Evolutionary conservation across 768 basidiomycete species (phyloP).

Genomic region (Suillus alpinus): DNA sequence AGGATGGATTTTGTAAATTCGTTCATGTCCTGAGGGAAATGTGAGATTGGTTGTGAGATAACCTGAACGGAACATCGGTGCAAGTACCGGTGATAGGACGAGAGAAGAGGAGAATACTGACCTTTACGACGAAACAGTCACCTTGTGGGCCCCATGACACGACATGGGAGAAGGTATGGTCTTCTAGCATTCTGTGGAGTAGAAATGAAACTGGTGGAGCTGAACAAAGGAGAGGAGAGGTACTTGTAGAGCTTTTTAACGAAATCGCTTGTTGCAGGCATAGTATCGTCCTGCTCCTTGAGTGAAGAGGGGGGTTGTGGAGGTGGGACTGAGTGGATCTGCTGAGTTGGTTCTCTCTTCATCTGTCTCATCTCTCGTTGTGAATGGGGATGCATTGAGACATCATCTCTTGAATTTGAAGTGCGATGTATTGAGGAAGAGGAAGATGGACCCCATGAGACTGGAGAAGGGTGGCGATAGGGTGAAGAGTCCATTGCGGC

Average conservation of each 20-base stretch:
- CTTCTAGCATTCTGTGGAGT: conserved; percentile 80
- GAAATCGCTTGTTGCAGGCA: conserved; percentile 90
- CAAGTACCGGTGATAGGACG: not conserved
- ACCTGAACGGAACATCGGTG: conserved; percentile 3
- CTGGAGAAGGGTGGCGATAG: conserved; percentile 23
- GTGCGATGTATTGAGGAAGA: conserved; percentile 28
- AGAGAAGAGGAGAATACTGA: conserved; percentile 14
- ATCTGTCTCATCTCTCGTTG: conserved; percentile 24
- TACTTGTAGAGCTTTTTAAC: conserved; percentile 94
- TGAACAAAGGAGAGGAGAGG: conserved; percentile 15
- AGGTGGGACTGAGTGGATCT: conserved; percentile 20
- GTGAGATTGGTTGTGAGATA: conserved; percentile 3
- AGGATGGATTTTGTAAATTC: conserved; percentile 91
- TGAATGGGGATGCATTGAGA: conserved; percentile 21
- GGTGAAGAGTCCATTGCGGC: conserved; percentile 26
- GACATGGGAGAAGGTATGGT: conserved; percentile 64
- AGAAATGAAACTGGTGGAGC: not conserved
- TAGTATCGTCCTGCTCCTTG: conserved; percentile 59
- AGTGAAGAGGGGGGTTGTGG: conserved; percentile 16
- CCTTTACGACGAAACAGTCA: conserved; percentile 89
- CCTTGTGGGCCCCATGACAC: conserved; percentile 84
- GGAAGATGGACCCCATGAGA: conserved; percentile 22
- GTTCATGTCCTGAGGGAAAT: conserved; percentile 72
- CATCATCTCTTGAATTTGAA: conserved; percentile 42
- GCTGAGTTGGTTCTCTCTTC: conserved; percentile 30